Evolutionary conservation across 2,329 filamentous ascomycete genomes (phyloP), one percentile per base, ranked within the genome.

Genomic region (Aspergillus sp.): DNA sequence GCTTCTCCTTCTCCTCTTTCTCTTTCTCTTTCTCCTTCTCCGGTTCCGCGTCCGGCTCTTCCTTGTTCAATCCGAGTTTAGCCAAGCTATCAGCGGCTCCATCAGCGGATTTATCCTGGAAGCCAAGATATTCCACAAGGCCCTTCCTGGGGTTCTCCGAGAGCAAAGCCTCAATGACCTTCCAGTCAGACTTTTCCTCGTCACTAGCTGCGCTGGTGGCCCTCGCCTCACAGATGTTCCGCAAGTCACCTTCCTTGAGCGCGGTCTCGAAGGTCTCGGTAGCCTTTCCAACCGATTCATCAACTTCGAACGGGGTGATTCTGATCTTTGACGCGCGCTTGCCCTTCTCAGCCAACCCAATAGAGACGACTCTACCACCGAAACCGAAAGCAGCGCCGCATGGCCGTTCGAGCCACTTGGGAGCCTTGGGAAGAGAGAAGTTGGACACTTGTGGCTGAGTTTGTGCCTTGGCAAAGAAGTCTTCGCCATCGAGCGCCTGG

Each of bases 101-200:
- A 43, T 78, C 80, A 46, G 80, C 77, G 47, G 80, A 77, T 35
- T 66, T 61, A 48, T 85, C 81, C 29, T 80, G 75, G 67, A 97
- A 91, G n/a, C 91, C 93, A 12, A 98, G 79, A 63, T 94, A 90
- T 56, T 94, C 85, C 26, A 93, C 79, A 48, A 98, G 83, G 63
- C 87, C 83, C 64, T 85, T 85, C 38, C 90, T 82, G n/a, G 89
- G 86, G 60, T 91, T 90, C 29, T 86, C 82, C 3, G 87, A 84
- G 42, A 91, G 85, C 50, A 98, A 70, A 2, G 89, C 93, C 66
- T 93, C 83, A 65, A 98, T 88, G 34, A 97, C 88, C 54, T 86
- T 85, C 93, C 93, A 98, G 67, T 97, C 91, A 3, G 87, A 86
- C 73, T 89, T 96, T 65, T 97, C 93, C 55, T 94, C 88, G 1